Evolutionary conservation across 1,139 yeast species (phyloP), one percentile per base, ranked within the genome.

Genomic region (Taphrina wiesneri): DNA sequence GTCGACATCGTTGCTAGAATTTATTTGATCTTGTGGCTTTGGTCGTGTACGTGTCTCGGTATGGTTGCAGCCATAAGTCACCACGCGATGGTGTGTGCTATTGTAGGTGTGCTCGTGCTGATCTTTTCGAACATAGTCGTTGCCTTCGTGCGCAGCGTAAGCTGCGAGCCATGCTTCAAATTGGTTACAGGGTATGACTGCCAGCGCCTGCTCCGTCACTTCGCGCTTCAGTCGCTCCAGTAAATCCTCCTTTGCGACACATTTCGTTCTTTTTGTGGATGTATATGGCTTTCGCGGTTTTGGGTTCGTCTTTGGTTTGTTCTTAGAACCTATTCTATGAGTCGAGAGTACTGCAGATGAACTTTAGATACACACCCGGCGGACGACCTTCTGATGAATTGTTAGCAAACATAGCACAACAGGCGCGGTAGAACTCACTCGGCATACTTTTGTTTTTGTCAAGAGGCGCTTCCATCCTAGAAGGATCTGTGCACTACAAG

Each of bases 101-200:
- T 60, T 60, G 51, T 60, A 60, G 19, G 64, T 60, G 47, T 60
- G 64, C n/a, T 60, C 64, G 43, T 60, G 64, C 34, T 43, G 49
- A 25, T 49, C 57, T 17, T 43, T 36, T 5, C 64, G 56, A 9
- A 49, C 57, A 28, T 60, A 60, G 32, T 60, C 57, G 11, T 60
- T 60, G 51, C 64, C 64, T 28, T 60, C 64, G 43, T 51, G 57
- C 23, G 54, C 56, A 9, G 64, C 64, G 51, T 39, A 60, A 5
- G 56, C 34, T 1, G 64, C 64, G 1, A 60, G 57, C 64, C 64
- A 60, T 15, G 43, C 32, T 41, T 60, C 64, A 30, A 60, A 49
- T 19, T 51, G 47, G 28, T 60, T 56, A 23, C 64, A 60, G 25
- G 57, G 49, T 11, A 60, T 32, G 21, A 60, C 56, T 30, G 51